phyloP scores from a whole-genome alignment of 306 rosid species.

The Potentilla sterilis region DNA sequence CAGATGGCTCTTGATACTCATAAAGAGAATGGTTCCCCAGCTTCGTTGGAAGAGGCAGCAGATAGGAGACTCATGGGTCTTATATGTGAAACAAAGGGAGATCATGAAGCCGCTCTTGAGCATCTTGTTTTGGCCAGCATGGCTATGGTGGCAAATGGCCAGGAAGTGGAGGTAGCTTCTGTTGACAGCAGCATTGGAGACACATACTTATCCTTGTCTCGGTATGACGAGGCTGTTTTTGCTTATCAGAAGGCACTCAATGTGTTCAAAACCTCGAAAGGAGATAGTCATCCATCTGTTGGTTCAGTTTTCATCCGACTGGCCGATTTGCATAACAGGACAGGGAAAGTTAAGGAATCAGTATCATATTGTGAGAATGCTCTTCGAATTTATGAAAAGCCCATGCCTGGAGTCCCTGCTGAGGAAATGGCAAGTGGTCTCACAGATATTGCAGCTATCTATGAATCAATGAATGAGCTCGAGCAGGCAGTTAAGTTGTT shows the following conservation, averaged over 20 bases:
- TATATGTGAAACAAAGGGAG: slow-evolving; percentile 83
- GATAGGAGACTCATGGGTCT: slow-evolving; percentile 97
- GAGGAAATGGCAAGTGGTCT: slow-evolving; percentile 88
- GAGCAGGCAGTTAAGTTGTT: slow-evolving; percentile 73
- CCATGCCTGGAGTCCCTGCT: slow-evolving; percentile 55
- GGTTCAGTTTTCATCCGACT: slow-evolving; percentile 74
- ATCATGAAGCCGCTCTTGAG: slow-evolving; percentile 88
- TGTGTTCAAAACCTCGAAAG: slow-evolving; percentile 74
- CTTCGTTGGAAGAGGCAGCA: slow-evolving; percentile 84
- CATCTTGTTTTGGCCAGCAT: slow-evolving; percentile 89
- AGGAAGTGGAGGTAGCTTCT: slow-evolving; percentile 78
- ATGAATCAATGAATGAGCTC: slow-evolving; percentile 82
- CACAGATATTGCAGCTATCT: slow-evolving; percentile 76
- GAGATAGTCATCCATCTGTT: slow-evolving; percentile 88
- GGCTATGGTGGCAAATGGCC: slow-evolving; percentile 86
- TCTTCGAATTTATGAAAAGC: slow-evolving; percentile 82
- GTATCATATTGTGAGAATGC: slow-evolving; percentile 77
- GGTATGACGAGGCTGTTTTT: slow-evolving; percentile 76
- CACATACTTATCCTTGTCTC: slow-evolving; percentile 68
- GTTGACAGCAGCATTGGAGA: slow-evolving; percentile 95
- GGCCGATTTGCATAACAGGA: slow-evolving; percentile 76
- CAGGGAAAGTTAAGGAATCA: slow-evolving; percentile 78
- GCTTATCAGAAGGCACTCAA: slow-evolving; percentile 83
- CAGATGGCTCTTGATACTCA: slow-evolving; percentile 86
- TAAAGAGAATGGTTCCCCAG: slow-evolving; percentile 56